Percentiles rank a stretch among this genome's conserved stretches.
Conservation (phyloP, 2,329 filamentous ascomycete genomes). For the Microdochium bolleyi region DNA sequence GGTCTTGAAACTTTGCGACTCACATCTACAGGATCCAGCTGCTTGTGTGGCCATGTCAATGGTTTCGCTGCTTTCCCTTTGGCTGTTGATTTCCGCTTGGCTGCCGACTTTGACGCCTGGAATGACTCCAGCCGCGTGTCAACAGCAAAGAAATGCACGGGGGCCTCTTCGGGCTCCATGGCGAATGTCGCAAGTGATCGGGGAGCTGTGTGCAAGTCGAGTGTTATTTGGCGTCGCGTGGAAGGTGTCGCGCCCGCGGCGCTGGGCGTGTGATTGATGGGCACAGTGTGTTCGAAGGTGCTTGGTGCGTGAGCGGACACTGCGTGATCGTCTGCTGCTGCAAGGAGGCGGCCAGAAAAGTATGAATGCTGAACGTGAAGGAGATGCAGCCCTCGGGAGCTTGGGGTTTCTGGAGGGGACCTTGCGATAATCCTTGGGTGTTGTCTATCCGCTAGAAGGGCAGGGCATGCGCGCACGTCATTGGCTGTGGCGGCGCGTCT, state of each 20-base stretch:
- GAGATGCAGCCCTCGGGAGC: not conserved
- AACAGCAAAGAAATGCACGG: slow-evolving; percentile 51
- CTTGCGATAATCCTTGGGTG: not conserved
- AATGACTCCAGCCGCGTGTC: slow-evolving; percentile 79
- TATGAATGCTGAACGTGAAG: not conserved
- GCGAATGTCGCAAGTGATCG: not conserved
- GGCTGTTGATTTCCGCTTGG: slow-evolving; percentile 64
- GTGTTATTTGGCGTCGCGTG: not conserved
- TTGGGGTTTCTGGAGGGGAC: not conserved
- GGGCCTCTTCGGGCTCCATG: slow-evolving; percentile 24
- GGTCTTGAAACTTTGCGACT: slow-evolving; percentile 9
- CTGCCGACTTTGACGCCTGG: slow-evolving; percentile 50
- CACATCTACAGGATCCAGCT: slow-evolving; percentile 58
- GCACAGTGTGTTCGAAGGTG: no score
- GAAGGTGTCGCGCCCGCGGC: not conserved
- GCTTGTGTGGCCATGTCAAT: slow-evolving; percentile 71
- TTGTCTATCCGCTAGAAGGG: slow-evolving; percentile 1
- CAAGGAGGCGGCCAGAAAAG: not conserved
- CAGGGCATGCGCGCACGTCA: slow-evolving; percentile 5
- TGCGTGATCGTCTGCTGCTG: not conserved
- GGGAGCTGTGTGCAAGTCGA: not conserved
- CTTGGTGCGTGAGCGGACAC: no score
- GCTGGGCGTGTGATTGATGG: no score
- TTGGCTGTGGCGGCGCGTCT: slow-evolving; percentile 16
- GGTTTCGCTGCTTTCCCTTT: slow-evolving; percentile 49